Conservation (phyloP, 768 basidiomycete genomes). For the Omphalotus guepiniiformis region DNA sequence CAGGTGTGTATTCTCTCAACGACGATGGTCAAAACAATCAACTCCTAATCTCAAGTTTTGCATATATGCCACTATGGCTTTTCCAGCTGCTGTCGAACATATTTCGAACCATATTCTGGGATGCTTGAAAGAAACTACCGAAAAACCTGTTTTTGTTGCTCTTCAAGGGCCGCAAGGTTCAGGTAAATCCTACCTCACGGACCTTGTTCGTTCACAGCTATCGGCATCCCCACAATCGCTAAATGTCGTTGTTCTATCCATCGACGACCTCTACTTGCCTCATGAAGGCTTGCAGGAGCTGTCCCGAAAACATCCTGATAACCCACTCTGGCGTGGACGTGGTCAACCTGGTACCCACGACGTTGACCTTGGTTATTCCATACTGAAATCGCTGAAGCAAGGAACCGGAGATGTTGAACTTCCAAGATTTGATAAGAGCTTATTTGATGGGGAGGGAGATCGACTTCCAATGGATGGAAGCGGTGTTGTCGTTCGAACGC, state of each 20-base stretch:
- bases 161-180: constrained; percentile 94
- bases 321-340: constrained; percentile 72
- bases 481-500: constrained; percentile 39
- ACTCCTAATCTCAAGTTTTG: too few species aligned
- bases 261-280: constrained; percentile 85
- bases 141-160: constrained; percentile 72
- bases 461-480: constrained; percentile 44
- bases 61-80: constrained; percentile 10
- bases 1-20: too few species aligned
- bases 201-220: constrained; percentile 43
- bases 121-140: constrained; percentile 22
- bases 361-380: constrained; percentile 51
- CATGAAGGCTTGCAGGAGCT: constrained; percentile 56
- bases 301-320: constrained; percentile 50
- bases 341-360: constrained; percentile 95
- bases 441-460: constrained; percentile 80
- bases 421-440: constrained; percentile 87
- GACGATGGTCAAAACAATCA: too few species aligned
- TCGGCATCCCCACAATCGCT: constrained; percentile 44
- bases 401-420: constrained; percentile 47
- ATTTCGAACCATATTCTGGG: constrained; percentile 36
- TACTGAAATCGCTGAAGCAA: constrained; percentile 47
- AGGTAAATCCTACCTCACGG: constrained; percentile 82
- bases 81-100: constrained; percentile 31
- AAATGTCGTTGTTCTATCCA: constrained; percentile 60